phyloP scores from a whole-genome alignment of 1,139 yeast genomes.

The Candida glucosophila region DNA sequence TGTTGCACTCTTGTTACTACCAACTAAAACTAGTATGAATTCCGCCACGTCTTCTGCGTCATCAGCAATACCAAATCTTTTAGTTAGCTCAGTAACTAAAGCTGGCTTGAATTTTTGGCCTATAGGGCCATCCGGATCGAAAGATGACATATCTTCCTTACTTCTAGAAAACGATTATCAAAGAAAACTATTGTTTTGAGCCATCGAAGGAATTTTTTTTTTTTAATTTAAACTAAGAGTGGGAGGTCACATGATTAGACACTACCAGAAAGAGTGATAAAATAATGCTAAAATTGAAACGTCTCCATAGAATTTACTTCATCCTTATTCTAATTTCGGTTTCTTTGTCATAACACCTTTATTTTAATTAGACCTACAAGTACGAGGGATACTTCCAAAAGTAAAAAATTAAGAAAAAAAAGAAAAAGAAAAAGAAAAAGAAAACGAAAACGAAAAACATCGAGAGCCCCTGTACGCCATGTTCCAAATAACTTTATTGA shows the following conservation, averaged over 20 bases:
- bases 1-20: constrained; percentile 56
- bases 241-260: too few relatives aligned
- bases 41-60: constrained; percentile 78
- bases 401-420: neutral
- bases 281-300: too few relatives aligned
- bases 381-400: neutral
- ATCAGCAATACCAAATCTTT: constrained; percentile 34
- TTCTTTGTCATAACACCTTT: too few relatives aligned
- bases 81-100: constrained; percentile 28
- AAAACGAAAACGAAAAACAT: too few relatives aligned
- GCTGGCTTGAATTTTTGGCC: constrained; percentile 29
- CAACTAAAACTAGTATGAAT: constrained; percentile 63
- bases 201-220: too few relatives aligned
- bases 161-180: neutral
- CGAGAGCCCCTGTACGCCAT: too few relatives aligned
- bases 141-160: constrained; percentile 11
- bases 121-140: constrained; percentile 36
- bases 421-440: neutral
- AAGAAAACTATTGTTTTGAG: neutral
- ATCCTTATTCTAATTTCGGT: too few relatives aligned
- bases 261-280: too few relatives aligned
- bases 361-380: too few relatives aligned
- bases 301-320: too few relatives aligned
- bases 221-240: too few relatives aligned
- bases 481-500: too few relatives aligned